Evolutionary conservation across 208 protist genomes (phyloP).

Genomic region (Acanthamoeba polyphaga): DNA sequence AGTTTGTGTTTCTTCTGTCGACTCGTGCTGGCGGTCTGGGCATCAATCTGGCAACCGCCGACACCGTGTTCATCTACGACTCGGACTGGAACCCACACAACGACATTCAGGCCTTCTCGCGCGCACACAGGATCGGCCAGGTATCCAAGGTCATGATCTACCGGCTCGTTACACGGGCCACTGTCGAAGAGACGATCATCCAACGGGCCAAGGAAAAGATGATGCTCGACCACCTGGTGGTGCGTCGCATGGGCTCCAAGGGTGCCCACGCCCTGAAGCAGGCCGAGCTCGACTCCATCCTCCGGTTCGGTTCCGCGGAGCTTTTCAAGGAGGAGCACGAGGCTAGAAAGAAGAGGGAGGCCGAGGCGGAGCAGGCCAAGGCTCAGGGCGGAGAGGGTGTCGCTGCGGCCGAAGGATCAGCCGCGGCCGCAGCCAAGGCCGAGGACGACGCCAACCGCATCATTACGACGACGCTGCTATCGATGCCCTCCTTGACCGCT

Average conservation of each 20-base stretch:
- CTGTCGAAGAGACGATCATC: slow-evolving; percentile 95
- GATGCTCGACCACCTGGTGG: slow-evolving; percentile 93
- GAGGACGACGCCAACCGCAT: slow-evolving; percentile 62
- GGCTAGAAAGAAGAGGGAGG: background rate
- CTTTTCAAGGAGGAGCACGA: slow-evolving; percentile 68
- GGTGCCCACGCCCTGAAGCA: slow-evolving; percentile 38
- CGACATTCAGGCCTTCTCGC: slow-evolving; percentile 95
- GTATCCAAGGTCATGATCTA: slow-evolving; percentile 97
- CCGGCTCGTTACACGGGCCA: slow-evolving; percentile 90
- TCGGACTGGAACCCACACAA: slow-evolving; percentile 96
- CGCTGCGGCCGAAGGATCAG: background rate
- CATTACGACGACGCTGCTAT: slow-evolving; percentile 77
- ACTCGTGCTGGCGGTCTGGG: slow-evolving; percentile 97
- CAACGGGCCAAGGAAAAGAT: slow-evolving; percentile 93
- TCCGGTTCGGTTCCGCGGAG: slow-evolving; percentile 68
- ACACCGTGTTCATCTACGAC: slow-evolving; percentile 99
- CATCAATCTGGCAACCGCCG: slow-evolving; percentile 98
- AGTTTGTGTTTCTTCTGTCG: slow-evolving; percentile 97
- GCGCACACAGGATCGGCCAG: slow-evolving; percentile 99
- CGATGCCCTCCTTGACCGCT: slow-evolving; percentile 68
- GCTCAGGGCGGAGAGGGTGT: background rate
- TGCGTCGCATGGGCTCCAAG: slow-evolving; percentile 89
- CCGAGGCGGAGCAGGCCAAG: background rate
- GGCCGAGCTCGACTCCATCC: slow-evolving; percentile 72
- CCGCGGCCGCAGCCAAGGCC: background rate